A percentile compares a stretch with the other conserved stretches of the same genome.
These are phyloP conservation scores for Aspergillus panamensis DNA, from an alignment of 495 filamentous ascomycete genomes.

Conservation along the genomic window DNA sequence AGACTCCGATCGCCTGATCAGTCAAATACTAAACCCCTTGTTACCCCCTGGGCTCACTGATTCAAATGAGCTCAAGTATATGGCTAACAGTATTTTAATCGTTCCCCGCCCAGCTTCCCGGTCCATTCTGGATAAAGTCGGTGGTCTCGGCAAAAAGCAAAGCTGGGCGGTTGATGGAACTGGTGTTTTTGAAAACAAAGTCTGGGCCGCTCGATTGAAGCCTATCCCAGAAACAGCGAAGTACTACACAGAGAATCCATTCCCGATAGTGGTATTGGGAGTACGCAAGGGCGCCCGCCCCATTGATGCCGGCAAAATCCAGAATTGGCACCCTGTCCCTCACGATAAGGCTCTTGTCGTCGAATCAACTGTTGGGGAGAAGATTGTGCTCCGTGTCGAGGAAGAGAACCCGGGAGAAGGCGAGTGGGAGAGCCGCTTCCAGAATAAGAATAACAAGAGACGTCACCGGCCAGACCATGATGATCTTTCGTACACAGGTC, in stretches of 20 bases:
- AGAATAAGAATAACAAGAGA: constrained; percentile 52
- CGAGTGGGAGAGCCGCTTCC: constrained; percentile 54
- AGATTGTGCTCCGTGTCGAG: constrained; percentile 76
- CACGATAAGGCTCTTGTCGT: constrained; percentile 64
- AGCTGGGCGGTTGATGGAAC: constrained; percentile 79
- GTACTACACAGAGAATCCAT: constrained; percentile 69
- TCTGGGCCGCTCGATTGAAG: constrained; percentile 80
- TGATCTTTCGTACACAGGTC: constrained; percentile 23
- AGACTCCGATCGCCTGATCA: constrained; percentile 66
- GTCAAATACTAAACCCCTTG: constrained; percentile 58
- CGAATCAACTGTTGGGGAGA: constrained; percentile 81
- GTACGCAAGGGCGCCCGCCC: constrained; percentile 68
- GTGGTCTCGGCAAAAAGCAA: constrained; percentile 77
- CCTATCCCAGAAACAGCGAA: constrained; percentile 62
- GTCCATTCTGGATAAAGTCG: constrained; percentile 72
- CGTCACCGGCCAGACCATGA: constrained; percentile 38
- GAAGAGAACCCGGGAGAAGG: constrained; percentile 55
- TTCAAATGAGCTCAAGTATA: constrained; percentile 68
- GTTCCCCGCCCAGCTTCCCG: constrained; percentile 65
- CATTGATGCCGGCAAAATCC: constrained; percentile 75
- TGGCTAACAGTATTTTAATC: constrained; percentile 91
- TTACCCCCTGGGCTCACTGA: constrained; percentile 41
- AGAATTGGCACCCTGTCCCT: constrained; percentile 76
- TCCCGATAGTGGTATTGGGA: constrained; percentile 73
- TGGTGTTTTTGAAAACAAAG: constrained; percentile 66